A percentile compares a stretch with the other conserved stretches of the same genome.
phyloP scores from a whole-genome alignment of 2,329 filamentous ascomycete species.

The Hypoxylon sp. region DNA sequence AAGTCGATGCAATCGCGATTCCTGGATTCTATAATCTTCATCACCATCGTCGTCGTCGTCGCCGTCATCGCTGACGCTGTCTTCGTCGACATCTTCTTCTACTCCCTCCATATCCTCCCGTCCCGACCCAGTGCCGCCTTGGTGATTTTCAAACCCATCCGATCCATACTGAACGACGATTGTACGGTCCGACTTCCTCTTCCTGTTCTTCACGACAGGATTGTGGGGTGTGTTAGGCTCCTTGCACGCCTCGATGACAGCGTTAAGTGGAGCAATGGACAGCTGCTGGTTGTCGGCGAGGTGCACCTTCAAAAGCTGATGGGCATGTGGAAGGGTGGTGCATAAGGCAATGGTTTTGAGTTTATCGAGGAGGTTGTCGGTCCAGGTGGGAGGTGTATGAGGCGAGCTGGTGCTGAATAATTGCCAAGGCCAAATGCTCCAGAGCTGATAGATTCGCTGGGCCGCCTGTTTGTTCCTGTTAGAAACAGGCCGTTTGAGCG shows the following conservation, averaged over 20 bases:
- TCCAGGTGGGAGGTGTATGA: constrained; percentile 20
- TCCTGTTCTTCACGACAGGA: constrained; percentile 14
- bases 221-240: constrained; percentile 19
- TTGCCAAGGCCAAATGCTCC: constrained; percentile 25
- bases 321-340: constrained; percentile 19
- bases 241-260: constrained; percentile 23
- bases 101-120: constrained; percentile 3
- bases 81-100: constrained; percentile 5
- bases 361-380: constrained; percentile 25
- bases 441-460: constrained; percentile 26
- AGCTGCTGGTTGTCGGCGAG: constrained; percentile 18
- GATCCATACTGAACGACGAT: constrained; percentile 3
- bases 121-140: constrained; percentile 2
- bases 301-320: constrained; percentile 9
- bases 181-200: constrained; percentile 11
- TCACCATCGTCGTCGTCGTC: constrained; percentile 1
- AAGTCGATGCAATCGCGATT: background rate
- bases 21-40: background rate
- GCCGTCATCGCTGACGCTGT: too few relatives aligned
- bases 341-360: constrained; percentile 26
- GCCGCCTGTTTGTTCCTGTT: constrained; percentile 21
- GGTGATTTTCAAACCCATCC: constrained; percentile 1
- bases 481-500: constrained; percentile 24
- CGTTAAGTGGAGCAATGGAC: constrained; percentile 17
- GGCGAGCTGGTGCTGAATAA: constrained; percentile 13